These are phyloP conservation scores for Nakataea oryzae DNA, from an alignment of 2,329 filamentous ascomycete genomes.

Conservation along the genomic window DNA sequence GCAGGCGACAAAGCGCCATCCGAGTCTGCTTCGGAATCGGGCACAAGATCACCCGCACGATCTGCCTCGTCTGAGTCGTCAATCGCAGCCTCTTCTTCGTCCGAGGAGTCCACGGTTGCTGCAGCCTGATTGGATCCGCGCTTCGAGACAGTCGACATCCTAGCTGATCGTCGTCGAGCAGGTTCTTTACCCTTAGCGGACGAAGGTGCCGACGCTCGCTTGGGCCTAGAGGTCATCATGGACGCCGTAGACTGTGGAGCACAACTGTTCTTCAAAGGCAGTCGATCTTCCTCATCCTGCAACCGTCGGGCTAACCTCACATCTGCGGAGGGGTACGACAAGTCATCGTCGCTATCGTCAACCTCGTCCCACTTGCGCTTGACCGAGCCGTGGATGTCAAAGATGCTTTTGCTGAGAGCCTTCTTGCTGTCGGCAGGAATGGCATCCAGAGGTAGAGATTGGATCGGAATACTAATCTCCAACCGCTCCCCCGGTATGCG, in stretches of 20 bases:
- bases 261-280: neutral
- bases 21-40: neutral
- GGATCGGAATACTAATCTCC: conserved; percentile 21
- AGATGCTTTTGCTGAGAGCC: conserved; percentile 36
- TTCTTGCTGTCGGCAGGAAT: conserved; percentile 32
- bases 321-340: conserved; percentile 27
- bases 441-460: conserved; percentile 13
- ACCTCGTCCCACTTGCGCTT: conserved; percentile 33
- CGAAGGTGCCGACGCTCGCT: conserved; percentile 5
- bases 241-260: conserved; percentile 1
- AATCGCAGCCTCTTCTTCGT: neutral
- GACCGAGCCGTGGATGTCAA: conserved; percentile 27
- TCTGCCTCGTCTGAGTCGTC: neutral
- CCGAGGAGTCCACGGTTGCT: neutral
- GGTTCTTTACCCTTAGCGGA: neutral
- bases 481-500: conserved; percentile 16
- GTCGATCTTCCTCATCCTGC: conserved; percentile 35
- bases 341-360: conserved; percentile 29
- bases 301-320: conserved; percentile 44
- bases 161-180: neutral
- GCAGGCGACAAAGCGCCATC: neutral
- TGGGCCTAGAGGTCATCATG: too few relatives aligned
- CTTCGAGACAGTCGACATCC: conserved; percentile 1
- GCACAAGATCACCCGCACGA: neutral
- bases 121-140: neutral